Conservation (phyloP, 2,329 filamentous ascomycete species). For the Aspergillus ochraceus region DNA sequence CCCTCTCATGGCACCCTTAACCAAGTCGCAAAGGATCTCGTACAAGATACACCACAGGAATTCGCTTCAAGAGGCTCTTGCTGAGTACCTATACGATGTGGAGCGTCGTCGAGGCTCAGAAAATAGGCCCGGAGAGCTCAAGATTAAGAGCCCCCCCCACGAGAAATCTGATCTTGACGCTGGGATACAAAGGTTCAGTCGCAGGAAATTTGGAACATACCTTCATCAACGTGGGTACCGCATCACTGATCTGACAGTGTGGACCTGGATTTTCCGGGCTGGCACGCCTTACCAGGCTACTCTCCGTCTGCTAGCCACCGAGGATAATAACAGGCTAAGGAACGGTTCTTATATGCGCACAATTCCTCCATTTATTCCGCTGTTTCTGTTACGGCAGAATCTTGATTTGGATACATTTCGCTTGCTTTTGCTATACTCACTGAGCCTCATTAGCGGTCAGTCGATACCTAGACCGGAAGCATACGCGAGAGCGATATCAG, state of each 20-base stretch:
- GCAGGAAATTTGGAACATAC: conserved; percentile 24
- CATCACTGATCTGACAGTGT: conserved; percentile 42
- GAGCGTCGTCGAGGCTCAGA: conserved; percentile 27
- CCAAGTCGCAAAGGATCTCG: conserved; percentile 6
- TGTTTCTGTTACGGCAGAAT: conserved; percentile 46
- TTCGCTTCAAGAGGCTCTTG: conserved; percentile 37
- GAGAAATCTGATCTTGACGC: conserved; percentile 20
- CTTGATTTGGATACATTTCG: conserved; percentile 45
- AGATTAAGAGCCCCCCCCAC: neutral
- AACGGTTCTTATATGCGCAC: conserved; percentile 7
- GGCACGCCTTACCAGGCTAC: conserved; percentile 35
- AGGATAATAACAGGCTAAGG: conserved; percentile 16
- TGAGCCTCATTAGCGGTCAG: conserved; percentile 34
- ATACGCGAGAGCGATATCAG: neutral
- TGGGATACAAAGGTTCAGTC: conserved; percentile 36
- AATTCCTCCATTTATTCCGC: conserved; percentile 49
- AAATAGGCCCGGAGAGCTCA: neutral
- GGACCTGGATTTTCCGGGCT: conserved; percentile 50
- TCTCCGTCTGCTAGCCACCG: conserved; percentile 35
- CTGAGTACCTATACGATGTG: conserved; percentile 39
- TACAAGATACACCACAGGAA: conserved; percentile 16
- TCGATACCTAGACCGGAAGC: conserved; percentile 15
- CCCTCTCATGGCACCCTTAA: conserved; percentile 12
- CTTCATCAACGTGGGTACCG: conserved; percentile 36
- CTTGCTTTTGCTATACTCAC: conserved; percentile 42